A percentile compares a stretch with the other conserved stretches of the same genome.
These are phyloP conservation scores for Colletotrichum sp. DNA, from an alignment of 2,329 filamentous ascomycete species.

Conservation along the genomic window DNA sequence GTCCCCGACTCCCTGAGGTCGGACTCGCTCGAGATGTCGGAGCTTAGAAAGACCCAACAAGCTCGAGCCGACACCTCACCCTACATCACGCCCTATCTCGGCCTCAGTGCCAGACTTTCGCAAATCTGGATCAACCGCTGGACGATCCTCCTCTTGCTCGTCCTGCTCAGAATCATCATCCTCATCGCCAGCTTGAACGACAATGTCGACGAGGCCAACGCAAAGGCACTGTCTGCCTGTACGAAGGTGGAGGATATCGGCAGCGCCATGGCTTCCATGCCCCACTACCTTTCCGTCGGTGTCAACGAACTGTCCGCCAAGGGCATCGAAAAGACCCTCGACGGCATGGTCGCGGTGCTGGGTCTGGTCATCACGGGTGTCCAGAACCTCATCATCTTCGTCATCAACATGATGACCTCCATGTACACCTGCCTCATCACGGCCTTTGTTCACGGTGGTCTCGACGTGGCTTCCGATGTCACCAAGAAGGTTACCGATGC, in stretches of 20 bases:
- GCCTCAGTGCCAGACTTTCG: constrained; percentile 85
- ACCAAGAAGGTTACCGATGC: constrained; percentile 57
- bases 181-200: constrained; percentile 75
- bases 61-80: constrained; percentile 62
- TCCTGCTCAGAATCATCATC: constrained; percentile 82
- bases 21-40: constrained; percentile 40
- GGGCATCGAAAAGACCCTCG: constrained; percentile 80
- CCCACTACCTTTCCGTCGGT: constrained; percentile 88
- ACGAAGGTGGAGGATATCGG: constrained; percentile 91
- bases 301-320: constrained; percentile 85
- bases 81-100: constrained; percentile 88
- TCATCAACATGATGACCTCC: constrained; percentile 88
- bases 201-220: constrained; percentile 77
- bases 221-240: constrained; percentile 86
- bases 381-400: constrained; percentile 87
- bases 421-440: constrained; percentile 92
- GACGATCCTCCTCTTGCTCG: constrained; percentile 87
- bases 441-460: constrained; percentile 78
- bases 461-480: constrained; percentile 67
- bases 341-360: constrained; percentile 80
- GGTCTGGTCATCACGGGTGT: constrained; percentile 81
- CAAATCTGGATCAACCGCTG: constrained; percentile 98
- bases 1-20: constrained; percentile 42
- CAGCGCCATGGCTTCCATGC: constrained; percentile 97
- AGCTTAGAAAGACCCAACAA: constrained; percentile 34